Conservation (phyloP, 2,329 filamentous ascomycete genomes). For the Magnaporthiopsis rhizophila region DNA sequence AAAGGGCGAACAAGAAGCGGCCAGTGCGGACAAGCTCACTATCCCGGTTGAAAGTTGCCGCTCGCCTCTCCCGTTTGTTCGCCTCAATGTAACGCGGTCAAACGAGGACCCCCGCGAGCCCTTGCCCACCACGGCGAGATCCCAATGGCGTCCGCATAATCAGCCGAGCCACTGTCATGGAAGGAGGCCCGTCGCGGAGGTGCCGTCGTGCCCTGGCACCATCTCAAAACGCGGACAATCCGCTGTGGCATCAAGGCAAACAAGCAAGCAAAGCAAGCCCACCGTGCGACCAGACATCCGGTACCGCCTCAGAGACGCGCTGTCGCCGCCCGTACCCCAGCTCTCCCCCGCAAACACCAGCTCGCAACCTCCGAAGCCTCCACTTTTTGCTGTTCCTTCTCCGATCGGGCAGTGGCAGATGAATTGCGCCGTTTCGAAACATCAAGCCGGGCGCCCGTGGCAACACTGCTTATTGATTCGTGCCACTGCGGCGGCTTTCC, state of each 20-base stretch:
- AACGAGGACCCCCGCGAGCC: neutral
- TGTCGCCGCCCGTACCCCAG: too few relatives aligned
- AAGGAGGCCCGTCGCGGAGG: neutral
- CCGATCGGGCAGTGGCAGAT: neutral
- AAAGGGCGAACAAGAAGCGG: neutral
- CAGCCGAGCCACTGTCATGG: neutral
- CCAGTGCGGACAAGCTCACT: neutral
- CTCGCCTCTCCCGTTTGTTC: neutral
- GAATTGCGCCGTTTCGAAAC: neutral
- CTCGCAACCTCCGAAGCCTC: too few relatives aligned
- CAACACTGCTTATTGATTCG: neutral
- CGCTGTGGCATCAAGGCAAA: neutral
- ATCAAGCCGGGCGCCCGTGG: neutral
- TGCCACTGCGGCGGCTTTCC: neutral
- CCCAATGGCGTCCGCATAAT: neutral
- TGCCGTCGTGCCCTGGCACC: neutral
- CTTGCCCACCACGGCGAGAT: neutral
- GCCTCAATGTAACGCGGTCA: neutral
- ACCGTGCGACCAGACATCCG: neutral
- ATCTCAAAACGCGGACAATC: neutral
- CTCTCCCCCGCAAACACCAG: neutral
- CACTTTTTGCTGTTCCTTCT: neutral
- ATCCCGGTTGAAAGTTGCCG: neutral
- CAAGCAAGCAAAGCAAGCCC: too few relatives aligned
- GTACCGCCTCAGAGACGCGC: too few relatives aligned